These are phyloP conservation scores for Akanthomyces lecanii DNA, from an alignment of 2,329 filamentous ascomycete genomes.

Conservation along the genomic window DNA sequence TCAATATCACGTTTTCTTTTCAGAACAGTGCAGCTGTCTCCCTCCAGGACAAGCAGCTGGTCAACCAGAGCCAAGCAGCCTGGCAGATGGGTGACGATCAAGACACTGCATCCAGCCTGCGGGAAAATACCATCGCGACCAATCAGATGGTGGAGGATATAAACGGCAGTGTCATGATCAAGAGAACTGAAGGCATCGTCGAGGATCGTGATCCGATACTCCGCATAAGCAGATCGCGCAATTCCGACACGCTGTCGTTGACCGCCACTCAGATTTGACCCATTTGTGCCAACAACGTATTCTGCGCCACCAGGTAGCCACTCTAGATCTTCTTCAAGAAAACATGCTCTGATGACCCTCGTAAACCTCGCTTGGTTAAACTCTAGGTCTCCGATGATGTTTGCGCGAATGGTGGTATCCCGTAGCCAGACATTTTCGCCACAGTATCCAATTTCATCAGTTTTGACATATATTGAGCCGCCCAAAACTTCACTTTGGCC, in stretches of 20 bases:
- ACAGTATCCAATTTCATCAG: background rate
- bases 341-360: background rate
- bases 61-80: background rate
- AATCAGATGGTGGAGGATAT: background rate
- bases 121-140: background rate
- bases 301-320: background rate
- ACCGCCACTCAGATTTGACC: constrained; percentile 1
- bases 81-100: constrained; percentile 6
- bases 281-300: background rate
- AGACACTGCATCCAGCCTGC: background rate
- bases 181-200: constrained; percentile 20
- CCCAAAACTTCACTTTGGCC: background rate
- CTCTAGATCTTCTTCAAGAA: background rate
- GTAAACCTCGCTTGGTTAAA: background rate
- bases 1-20: background rate
- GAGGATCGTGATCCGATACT: background rate
- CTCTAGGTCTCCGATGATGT: background rate
- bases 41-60: background rate
- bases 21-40: background rate
- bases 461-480: background rate
- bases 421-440: background rate
- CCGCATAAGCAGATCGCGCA: constrained; percentile 15
- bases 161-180: background rate
- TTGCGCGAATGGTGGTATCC: background rate
- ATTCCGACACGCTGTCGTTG: constrained; percentile 11